Conservation (phyloP, 257 asterid species). For the Capsicum pubescens region DNA sequence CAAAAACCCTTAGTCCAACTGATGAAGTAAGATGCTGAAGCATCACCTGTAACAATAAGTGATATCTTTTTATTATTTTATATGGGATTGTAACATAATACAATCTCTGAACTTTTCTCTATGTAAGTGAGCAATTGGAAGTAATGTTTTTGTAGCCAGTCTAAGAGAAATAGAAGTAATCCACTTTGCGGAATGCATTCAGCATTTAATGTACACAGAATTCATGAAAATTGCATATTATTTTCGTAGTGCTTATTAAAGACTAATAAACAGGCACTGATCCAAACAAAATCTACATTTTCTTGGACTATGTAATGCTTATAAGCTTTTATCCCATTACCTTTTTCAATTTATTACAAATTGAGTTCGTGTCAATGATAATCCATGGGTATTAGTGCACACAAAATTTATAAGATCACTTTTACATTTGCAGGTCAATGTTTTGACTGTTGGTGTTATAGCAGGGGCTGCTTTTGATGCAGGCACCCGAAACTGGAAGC, state of each 20-base stretch:
- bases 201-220: not conserved
- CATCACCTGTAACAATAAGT: not conserved
- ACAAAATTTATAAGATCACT: not conserved
- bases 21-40: not conserved
- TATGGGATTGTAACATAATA: not conserved
- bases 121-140: not conserved
- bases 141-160: not conserved
- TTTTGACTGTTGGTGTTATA: constrained; percentile 70
- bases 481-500: constrained; percentile 85
- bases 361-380: not conserved
- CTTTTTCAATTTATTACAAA: not conserved
- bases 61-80: not conserved
- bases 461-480: constrained; percentile 83
- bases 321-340: not conserved
- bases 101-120: constrained; percentile 1
- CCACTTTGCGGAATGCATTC: not conserved
- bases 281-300: not conserved
- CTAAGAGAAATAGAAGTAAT: not conserved
- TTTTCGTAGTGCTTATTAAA: not conserved
- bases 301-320: not conserved
- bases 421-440: constrained; percentile 43
- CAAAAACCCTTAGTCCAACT: not conserved
- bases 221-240: not conserved
- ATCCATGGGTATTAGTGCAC: not conserved
- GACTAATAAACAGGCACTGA: not conserved